Evolutionary conservation across 129 eudicot species (phyloP).

Genomic region (Ambrosia artemisiifolia): DNA sequence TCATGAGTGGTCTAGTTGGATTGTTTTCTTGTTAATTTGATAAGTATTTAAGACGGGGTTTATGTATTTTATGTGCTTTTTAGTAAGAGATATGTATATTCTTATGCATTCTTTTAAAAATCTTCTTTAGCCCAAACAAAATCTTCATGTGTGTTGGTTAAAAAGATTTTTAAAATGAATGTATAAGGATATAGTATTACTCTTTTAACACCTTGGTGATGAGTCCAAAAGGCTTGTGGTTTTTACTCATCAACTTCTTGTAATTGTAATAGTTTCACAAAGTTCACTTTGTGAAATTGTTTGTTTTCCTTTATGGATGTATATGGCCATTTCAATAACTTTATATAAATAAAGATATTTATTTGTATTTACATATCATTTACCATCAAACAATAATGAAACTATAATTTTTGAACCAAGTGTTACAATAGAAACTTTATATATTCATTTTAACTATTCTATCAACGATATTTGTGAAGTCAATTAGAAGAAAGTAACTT

Average conservation of each 20-base stretch:
- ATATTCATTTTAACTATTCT: too few relatives aligned
- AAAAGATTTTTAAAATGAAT: neutral
- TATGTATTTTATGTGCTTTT: neutral
- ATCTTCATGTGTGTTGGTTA: neutral
- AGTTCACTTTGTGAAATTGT: neutral
- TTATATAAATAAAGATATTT: neutral
- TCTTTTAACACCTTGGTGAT: neutral
- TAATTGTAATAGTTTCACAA: slow-evolving; percentile 1
- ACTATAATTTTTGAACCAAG: too few relatives aligned
- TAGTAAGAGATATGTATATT: neutral
- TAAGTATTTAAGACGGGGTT: neutral
- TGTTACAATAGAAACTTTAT: too few relatives aligned
- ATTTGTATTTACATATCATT: neutral
- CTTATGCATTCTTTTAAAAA: neutral
- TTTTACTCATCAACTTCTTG: neutral
- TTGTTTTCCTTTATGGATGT: neutral
- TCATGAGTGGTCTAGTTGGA: slow-evolving; percentile 22
- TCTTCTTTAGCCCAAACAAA: slow-evolving; percentile 5
- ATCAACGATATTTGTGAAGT: too few relatives aligned
- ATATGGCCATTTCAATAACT: too few relatives aligned
- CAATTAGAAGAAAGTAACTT: too few relatives aligned
- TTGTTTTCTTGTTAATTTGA: neutral
- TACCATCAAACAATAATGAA: too few relatives aligned
- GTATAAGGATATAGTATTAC: neutral
- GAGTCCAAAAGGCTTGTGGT: neutral